These are phyloP conservation scores for Lagenaria siceraria DNA, from an alignment of 306 rosid genomes.

Conservation along the genomic window DNA sequence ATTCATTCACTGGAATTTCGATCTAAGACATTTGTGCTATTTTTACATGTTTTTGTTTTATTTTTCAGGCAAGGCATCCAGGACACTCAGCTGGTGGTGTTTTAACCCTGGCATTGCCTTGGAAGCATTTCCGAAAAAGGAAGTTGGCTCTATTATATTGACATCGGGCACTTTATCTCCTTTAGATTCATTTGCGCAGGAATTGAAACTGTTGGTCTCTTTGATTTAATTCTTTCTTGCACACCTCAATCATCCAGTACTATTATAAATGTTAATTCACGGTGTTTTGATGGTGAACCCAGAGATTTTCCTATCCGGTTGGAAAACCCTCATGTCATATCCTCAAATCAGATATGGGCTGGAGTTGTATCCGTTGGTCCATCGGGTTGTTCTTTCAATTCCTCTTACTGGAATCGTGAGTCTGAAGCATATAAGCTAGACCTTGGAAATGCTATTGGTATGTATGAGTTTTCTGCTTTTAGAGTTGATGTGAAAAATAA, in stretches of 20 bases:
- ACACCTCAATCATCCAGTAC: slow-evolving; percentile 11
- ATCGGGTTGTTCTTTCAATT: slow-evolving; percentile 68
- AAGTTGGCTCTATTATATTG: slow-evolving; percentile 77
- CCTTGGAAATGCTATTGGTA: slow-evolving; percentile 96
- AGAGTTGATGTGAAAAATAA: not conserved
- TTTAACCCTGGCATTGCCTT: slow-evolving; percentile 94
- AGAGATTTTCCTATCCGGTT: slow-evolving; percentile 78
- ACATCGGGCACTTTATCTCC: slow-evolving; percentile 96
- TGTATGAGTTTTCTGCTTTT: not conserved
- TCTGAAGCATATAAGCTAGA: slow-evolving; percentile 69
- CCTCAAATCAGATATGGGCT: slow-evolving; percentile 88
- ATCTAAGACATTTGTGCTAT: not conserved
- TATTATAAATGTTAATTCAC: slow-evolving; percentile 13
- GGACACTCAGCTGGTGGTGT: slow-evolving; percentile 99
- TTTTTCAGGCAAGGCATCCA: slow-evolving; percentile 58
- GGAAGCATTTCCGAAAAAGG: slow-evolving; percentile 53
- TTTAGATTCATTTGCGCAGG: slow-evolving; percentile 84
- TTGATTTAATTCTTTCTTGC: slow-evolving; percentile 1
- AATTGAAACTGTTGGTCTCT: slow-evolving; percentile 58
- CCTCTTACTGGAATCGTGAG: slow-evolving; percentile 77
- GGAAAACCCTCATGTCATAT: slow-evolving; percentile 93
- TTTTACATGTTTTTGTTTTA: slow-evolving; percentile 8
- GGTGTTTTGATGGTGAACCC: slow-evolving; percentile 24
- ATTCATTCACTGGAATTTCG: not conserved
- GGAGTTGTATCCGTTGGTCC: slow-evolving; percentile 93